Evolutionary conservation across 495 filamentous ascomycete species (phyloP), one percentile per base, ranked within the genome.

Genomic region (Astrothelium subdiscretum): DNA sequence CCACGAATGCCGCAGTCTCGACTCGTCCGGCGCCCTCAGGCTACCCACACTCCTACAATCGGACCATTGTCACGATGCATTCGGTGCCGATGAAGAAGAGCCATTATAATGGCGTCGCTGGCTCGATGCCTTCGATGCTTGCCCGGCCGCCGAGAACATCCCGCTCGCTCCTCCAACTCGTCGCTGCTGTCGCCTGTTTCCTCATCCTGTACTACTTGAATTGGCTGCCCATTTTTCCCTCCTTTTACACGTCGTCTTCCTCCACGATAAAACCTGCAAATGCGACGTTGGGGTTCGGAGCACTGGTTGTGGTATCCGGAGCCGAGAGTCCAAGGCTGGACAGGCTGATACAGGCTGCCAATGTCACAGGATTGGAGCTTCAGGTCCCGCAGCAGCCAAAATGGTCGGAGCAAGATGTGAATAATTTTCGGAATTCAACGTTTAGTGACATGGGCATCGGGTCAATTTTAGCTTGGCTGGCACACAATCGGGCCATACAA

Each of bases 401-500:
- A 15, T 74, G 72, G 72, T 68, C 69, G 12, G 70, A 73, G 12
- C 68, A 68, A 42, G 69, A 74, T 31, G 65, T 73, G 35, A 32
- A 58, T 0, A 60, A 64, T 48, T 70, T 73, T 35, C 60, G 52
- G 29, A 61, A 60, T 32, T 58, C 38, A 0, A 54, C 62, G 1
- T 20, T 62, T n/a, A 64, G 59, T 27, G 44, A 44, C 24, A 66
- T 73, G 31, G 59, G 63, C 22, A 60, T 57, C 12, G 72, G 72
- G 10, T 70, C 69, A 22, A 63, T 70, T 2, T 62, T 69, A 27
- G 71, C 72, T 1, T 74, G 72, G 72, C 60, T 74, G 48, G 68
- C 67, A 15, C 72, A 74, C 57, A 68, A 65, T 44, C 63, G 69
- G 52, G 68, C 64, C 5, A 59, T 70, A 35, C 60, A 42, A 63